These are phyloP conservation scores for Rubus idaeus DNA, from an alignment of 306 rosid genomes.

Conservation along the genomic window DNA sequence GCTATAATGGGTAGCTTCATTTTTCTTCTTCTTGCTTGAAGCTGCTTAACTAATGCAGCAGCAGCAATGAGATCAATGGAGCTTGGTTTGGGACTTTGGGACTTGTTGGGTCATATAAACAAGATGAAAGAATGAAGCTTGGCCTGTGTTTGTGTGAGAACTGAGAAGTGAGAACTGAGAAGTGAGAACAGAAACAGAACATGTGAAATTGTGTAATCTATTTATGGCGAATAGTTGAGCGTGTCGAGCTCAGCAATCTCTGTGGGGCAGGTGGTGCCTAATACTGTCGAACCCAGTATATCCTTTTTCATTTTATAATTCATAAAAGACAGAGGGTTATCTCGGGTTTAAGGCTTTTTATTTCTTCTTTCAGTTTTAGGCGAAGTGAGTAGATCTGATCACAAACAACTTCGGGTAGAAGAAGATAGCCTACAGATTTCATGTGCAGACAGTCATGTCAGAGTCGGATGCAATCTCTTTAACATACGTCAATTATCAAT, in stretches of 20 bases:
- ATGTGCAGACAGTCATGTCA: background rate
- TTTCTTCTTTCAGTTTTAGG: background rate
- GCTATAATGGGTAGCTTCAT: background rate
- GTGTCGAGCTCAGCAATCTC: background rate
- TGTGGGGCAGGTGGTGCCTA: background rate
- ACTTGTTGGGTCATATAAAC: background rate
- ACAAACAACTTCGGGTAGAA: background rate
- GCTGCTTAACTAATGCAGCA: background rate
- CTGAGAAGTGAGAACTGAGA: background rate
- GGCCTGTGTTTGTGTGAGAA: background rate
- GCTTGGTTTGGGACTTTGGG: background rate
- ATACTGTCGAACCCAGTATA: background rate
- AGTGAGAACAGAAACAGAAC: background rate
- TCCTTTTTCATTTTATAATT: background rate
- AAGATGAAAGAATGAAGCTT: background rate
- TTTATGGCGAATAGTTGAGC: background rate
- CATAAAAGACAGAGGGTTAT: background rate
- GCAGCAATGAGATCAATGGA: background rate
- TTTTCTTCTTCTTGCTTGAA: background rate
- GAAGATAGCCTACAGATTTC: background rate
- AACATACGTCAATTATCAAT: background rate
- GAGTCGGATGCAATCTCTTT: background rate
- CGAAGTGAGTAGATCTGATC: background rate
- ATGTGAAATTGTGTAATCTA: conserved; percentile 20
- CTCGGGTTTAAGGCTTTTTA: background rate